Evolutionary conservation across 495 filamentous ascomycete species (phyloP).

Genomic region (Chaetomium tenue): DNA sequence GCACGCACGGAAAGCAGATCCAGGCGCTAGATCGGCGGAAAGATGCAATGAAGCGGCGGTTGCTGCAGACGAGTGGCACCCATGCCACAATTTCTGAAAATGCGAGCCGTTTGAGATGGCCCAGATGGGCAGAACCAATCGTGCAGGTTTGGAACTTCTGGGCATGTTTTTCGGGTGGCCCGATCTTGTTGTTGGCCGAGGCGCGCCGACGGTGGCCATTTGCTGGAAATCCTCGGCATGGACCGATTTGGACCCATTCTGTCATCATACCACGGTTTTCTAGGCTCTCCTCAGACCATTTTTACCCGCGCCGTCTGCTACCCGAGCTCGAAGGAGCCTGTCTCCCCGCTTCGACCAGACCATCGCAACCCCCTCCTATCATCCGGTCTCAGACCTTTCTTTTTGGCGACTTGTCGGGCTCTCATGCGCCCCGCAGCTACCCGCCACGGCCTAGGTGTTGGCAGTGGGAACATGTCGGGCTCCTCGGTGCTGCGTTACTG

Average conservation of each 20-base stretch:
- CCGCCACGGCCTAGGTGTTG: neutral
- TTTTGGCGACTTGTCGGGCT: slow-evolving; percentile 2
- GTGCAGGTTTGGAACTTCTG: slow-evolving; percentile 17
- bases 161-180: slow-evolving; percentile 38
- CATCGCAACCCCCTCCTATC: neutral
- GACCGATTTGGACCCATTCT: slow-evolving; percentile 37
- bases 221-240: slow-evolving; percentile 33
- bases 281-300: slow-evolving; percentile 38
- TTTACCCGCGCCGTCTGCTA: slow-evolving; percentile 33
- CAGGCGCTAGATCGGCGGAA: neutral
- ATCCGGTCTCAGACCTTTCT: neutral
- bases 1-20: neutral
- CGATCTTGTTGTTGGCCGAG: slow-evolving; percentile 29
- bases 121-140: slow-evolving; percentile 13
- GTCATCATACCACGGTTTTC: slow-evolving; percentile 30
- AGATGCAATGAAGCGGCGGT: slow-evolving; percentile 2
- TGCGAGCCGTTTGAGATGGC: slow-evolving; percentile 12
- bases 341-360: neutral
- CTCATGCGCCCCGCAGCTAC: neutral
- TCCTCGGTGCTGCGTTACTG: neutral
- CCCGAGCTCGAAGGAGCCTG: slow-evolving; percentile 12
- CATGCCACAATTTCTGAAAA: slow-evolving; percentile 1
- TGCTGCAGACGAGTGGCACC: slow-evolving; percentile 10
- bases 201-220: slow-evolving; percentile 29
- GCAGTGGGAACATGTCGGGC: neutral